Base-by-base conservation (phyloP, 106 monocot species). In the Allium sativum region DNA sequence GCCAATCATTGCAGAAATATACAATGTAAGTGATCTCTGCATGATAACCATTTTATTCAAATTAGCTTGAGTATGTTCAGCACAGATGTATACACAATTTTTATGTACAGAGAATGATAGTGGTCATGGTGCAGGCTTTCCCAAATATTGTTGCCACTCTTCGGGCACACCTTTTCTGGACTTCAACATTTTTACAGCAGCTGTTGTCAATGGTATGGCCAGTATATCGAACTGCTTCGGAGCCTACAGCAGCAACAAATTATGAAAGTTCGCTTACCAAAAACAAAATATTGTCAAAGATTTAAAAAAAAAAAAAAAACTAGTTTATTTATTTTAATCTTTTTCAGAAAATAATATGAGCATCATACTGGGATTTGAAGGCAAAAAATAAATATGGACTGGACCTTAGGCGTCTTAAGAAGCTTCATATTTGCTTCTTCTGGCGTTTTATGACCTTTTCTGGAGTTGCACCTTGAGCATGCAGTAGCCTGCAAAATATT, bases 151-250 rank as follows among this genome's bases (percentile, higher is more conserved):
- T 0, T 68, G 66, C 94, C 89, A 94, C 68, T 89, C 94, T 57
- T 89, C 83, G 13, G 89, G 94, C 45, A 94, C 67, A 7, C 94
- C 94, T 51, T 76, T 86, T 22, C 71, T 81, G 13, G 44, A 73
- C 81, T 72, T 84, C 55, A 95, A 72, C 78, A 79, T 84, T 22
- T 66, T 90, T 19, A 87, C 46, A 31, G 86, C 86, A 11, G 73
- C 62, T 21, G 72, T 59, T 22, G 94, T 95, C 63, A 89, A 59
- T 9, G 93, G 93, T 65, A 93, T 86, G 15, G 90, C 60, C 1
- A 95, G 76, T 55, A 95, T 78, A 52, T 90, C 95, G 40, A 70
- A 87, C 17, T 95, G 90, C 65, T 90, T 95, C 6, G 95, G 90
- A 18, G 53, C 79, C 90, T 95, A 78, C 55, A 53, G n/a, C 17